A percentile compares a stretch with the other conserved stretches of the same genome.
These are phyloP conservation scores for Diplodia sapinea DNA, from an alignment of 2,329 filamentous ascomycete genomes.

Conservation along the genomic window DNA sequence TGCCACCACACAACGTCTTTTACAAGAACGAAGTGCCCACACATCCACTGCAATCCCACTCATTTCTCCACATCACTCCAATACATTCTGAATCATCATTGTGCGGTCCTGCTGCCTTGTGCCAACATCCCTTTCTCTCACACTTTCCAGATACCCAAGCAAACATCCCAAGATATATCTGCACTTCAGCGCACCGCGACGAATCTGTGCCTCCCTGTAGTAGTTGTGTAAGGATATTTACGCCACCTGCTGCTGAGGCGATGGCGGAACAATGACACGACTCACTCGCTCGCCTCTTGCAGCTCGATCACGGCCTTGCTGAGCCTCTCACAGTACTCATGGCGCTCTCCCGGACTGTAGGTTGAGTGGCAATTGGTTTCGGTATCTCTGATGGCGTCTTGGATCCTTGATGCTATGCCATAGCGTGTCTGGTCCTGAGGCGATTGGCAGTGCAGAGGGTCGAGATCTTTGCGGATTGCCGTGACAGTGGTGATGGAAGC, in stretches of 20 bases:
- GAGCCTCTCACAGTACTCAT: neutral
- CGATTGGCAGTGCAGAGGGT: too few species aligned
- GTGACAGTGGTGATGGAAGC: too few species aligned
- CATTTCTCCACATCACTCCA: neutral
- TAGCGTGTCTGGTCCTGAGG: too few species aligned
- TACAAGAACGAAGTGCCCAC: too few species aligned
- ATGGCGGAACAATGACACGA: neutral
- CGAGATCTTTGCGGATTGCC: too few species aligned
- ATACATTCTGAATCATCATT: neutral
- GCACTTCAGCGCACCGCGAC: neutral
- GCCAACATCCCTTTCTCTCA: neutral
- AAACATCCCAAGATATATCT: neutral
- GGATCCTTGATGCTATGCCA: neutral
- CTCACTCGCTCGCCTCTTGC: neutral
- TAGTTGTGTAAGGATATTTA: neutral
- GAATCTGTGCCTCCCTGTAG: neutral
- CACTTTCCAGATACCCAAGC: neutral
- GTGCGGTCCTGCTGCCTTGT: neutral
- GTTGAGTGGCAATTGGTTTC: neutral
- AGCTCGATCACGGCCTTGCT: neutral
- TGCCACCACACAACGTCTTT: too few species aligned
- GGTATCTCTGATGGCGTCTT: neutral
- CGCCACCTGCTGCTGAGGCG: too few species aligned
- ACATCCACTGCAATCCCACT: too few species aligned
- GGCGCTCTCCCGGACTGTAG: neutral